These are phyloP conservation scores for Rhodotorula sp. DNA, from an alignment of 1,284 basidiomycete genomes.

Conservation along the genomic window DNA sequence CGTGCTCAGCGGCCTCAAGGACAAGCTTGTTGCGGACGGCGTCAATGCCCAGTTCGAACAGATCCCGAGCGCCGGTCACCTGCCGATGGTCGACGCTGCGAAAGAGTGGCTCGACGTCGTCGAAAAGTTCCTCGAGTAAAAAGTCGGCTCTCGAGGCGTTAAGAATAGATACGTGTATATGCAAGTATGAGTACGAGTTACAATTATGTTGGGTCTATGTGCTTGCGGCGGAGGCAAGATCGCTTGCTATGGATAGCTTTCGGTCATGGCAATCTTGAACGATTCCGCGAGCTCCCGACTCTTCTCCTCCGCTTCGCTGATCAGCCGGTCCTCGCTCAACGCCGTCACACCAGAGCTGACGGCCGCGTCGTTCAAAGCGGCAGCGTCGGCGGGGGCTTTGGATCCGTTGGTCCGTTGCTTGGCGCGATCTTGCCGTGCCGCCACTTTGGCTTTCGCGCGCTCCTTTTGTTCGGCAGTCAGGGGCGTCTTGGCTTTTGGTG, in stretches of 20 bases:
- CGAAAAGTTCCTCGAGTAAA: constrained; percentile 32
- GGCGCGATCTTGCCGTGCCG: neutral
- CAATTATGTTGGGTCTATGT: neutral
- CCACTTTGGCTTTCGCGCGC: constrained; percentile 23
- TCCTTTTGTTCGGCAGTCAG: constrained; percentile 19
- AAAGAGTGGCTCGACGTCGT: constrained; percentile 36
- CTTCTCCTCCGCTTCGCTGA: constrained; percentile 14
- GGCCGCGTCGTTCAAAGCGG: no score
- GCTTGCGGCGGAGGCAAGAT: no score
- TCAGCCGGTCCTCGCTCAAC: constrained; percentile 16
- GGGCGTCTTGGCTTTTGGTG: constrained; percentile 3
- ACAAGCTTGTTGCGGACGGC: constrained; percentile 46
- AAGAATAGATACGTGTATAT: neutral
- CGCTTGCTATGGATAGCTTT: neutral
- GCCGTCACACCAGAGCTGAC: neutral
- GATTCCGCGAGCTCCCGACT: constrained; percentile 21
- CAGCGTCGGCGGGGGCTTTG: no score
- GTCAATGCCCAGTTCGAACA: constrained; percentile 45
- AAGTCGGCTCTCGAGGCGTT: no score
- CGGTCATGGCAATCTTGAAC: constrained; percentile 26
- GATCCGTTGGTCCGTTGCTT: no score
- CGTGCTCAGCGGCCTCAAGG: constrained; percentile 45
- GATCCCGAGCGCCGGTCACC: constrained; percentile 49
- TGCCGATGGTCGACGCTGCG: constrained; percentile 51
- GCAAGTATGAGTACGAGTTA: neutral